Conservation (phyloP, 306 rosid species). For the Vigna nakashimae region DNA sequence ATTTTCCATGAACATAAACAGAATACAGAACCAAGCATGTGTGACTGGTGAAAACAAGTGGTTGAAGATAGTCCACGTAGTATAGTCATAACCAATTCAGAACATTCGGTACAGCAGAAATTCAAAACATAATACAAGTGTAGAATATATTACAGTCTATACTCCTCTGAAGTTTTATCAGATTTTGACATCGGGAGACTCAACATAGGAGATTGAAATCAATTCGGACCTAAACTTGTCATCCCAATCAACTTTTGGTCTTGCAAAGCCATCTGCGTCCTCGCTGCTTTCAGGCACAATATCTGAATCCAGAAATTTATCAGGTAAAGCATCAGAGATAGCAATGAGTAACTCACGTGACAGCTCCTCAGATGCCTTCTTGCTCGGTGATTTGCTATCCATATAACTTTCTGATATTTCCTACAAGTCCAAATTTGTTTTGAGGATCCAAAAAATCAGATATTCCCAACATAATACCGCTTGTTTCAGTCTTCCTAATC, state of each 20-base stretch:
- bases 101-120: background rate
- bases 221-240: constrained; percentile 50
- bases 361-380: constrained; percentile 46
- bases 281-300: constrained; percentile 40
- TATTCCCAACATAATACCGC: background rate
- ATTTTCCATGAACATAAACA: background rate
- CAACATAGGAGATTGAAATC: constrained; percentile 52
- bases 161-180: constrained; percentile 31
- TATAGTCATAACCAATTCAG: background rate
- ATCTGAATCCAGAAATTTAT: constrained; percentile 34
- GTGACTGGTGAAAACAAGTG: background rate
- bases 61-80: background rate
- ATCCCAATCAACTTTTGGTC: constrained; percentile 30
- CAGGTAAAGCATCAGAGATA: constrained; percentile 49
- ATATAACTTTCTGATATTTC: constrained; percentile 45
- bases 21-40: background rate
- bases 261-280: constrained; percentile 31
- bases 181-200: constrained; percentile 45
- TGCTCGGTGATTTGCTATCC: constrained; percentile 50
- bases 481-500: background rate
- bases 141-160: constrained; percentile 7
- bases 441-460: constrained; percentile 12
- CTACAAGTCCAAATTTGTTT: constrained; percentile 35
- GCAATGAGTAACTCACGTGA: constrained; percentile 52
- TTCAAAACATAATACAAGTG: background rate